Conservation (phyloP, 305 asterid species). For the Fraxinus sp. region DNA sequence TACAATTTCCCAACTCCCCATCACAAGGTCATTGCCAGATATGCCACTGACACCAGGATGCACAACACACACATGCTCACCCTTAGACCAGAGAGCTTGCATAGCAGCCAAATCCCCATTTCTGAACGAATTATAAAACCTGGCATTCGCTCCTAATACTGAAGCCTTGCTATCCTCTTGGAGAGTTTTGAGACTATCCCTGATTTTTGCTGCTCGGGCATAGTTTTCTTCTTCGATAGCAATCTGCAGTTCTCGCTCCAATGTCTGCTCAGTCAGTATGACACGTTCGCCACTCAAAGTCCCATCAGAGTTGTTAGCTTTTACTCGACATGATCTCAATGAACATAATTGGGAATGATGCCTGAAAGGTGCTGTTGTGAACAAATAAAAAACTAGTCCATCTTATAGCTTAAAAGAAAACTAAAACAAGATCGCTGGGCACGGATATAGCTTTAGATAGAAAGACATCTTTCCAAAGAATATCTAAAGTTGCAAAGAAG, state of each 20-base stretch:
- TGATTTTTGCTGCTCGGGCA: constrained; percentile 77
- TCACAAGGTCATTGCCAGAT: constrained; percentile 83
- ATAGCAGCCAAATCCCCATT: constrained; percentile 75
- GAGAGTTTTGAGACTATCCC: constrained; percentile 80
- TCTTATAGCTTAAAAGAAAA: constrained; percentile 14
- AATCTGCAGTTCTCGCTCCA: constrained; percentile 64
- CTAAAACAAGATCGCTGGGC: neutral
- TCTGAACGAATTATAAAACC: constrained; percentile 77
- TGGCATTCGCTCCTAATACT: constrained; percentile 77
- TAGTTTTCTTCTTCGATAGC: constrained; percentile 86
- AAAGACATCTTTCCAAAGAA: neutral
- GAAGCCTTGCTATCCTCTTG: constrained; percentile 85
- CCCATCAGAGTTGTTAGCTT: constrained; percentile 77
- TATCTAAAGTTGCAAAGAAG: neutral
- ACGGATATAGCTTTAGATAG: neutral
- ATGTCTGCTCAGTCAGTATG: constrained; percentile 61
- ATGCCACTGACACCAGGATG: constrained; percentile 98
- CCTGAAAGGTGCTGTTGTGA: constrained; percentile 58
- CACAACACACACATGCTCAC: constrained; percentile 78
- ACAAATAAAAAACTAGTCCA: constrained; percentile 37
- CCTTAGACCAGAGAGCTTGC: constrained; percentile 85
- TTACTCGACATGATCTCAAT: constrained; percentile 46
- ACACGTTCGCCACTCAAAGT: constrained; percentile 75
- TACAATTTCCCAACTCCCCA: constrained; percentile 98
- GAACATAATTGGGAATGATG: constrained; percentile 39